Conservation (phyloP, 805 yeast genomes). For the Teunomyces cretensis region DNA sequence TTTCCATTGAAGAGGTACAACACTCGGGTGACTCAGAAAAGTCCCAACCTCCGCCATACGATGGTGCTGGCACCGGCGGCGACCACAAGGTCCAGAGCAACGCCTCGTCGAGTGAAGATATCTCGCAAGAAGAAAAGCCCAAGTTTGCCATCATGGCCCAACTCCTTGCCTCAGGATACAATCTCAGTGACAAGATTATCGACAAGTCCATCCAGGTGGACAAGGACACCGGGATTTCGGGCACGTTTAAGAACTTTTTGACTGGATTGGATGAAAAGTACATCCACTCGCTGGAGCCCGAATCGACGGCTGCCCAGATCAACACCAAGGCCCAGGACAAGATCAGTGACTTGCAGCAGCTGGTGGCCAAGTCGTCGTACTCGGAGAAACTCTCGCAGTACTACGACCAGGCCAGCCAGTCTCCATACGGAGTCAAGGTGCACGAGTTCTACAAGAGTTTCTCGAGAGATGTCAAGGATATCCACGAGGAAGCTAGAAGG, state of each 20-base stretch:
- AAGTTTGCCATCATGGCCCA: slow-evolving; percentile 75
- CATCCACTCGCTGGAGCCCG: slow-evolving; percentile 55
- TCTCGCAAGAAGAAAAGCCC: slow-evolving; percentile 76
- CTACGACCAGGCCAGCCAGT: slow-evolving; percentile 45
- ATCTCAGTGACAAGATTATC: slow-evolving; percentile 59
- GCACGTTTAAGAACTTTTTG: slow-evolving; percentile 57
- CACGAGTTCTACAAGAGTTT: slow-evolving; percentile 59
- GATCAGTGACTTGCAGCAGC: slow-evolving; percentile 33
- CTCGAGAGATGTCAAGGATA: slow-evolving; percentile 56
- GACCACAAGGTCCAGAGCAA: slow-evolving; percentile 22
- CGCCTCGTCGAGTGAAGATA: slow-evolving; percentile 39
- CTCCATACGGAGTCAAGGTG: slow-evolving; percentile 56
- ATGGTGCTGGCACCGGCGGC: slow-evolving; percentile 3
- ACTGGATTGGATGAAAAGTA: slow-evolving; percentile 57
- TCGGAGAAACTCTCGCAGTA: slow-evolving; percentile 41
- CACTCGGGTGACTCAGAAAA: background rate
- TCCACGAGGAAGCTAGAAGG: slow-evolving; percentile 73
- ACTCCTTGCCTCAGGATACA: slow-evolving; percentile 71
- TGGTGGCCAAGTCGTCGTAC: slow-evolving; percentile 36
- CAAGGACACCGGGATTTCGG: slow-evolving; percentile 59
- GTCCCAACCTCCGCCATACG: slow-evolving; percentile 17
- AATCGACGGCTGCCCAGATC: slow-evolving; percentile 35
- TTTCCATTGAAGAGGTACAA: slow-evolving; percentile 42
- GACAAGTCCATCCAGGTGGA: slow-evolving; percentile 64
- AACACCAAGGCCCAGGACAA: slow-evolving; percentile 26